Percentiles rank a stretch among this genome's conserved stretches.
Evolutionary conservation across 208 protist species (phyloP).

Genomic region (Blastocrithidia nonstop): DNA sequence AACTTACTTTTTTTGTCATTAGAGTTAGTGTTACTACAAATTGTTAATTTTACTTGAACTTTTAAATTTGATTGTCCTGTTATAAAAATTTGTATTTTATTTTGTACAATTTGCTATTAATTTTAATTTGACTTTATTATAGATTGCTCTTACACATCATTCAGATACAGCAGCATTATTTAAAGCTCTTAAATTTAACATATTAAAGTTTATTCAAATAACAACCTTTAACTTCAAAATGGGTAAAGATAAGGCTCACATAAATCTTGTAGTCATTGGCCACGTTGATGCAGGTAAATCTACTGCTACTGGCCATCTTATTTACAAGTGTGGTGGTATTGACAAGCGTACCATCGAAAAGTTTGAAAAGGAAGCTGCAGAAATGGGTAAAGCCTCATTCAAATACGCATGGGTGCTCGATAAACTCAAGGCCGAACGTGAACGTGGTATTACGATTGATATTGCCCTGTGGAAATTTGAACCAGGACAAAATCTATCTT

Average conservation of each 20-base stretch:
- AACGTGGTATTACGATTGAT: slow-evolving; percentile 89
- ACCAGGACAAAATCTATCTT: too few species aligned
- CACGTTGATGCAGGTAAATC: slow-evolving; percentile 57
- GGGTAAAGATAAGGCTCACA: slow-evolving; percentile 49
- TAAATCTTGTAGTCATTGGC: slow-evolving; percentile 20
- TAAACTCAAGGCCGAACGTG: slow-evolving; percentile 85
- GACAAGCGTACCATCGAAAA: slow-evolving; percentile 81
- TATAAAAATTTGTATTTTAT: background rate
- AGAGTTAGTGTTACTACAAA: too few species aligned
- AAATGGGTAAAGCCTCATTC: slow-evolving; percentile 86
- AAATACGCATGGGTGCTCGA: slow-evolving; percentile 90
- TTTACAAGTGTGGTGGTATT: slow-evolving; percentile 85
- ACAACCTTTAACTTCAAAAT: slow-evolving; percentile 6
- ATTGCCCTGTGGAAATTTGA: too few species aligned
- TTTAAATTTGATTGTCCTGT: background rate
- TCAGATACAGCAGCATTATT: background rate
- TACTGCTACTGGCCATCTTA: slow-evolving; percentile 81
- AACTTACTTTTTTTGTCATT: too few species aligned
- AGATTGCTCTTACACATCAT: too few species aligned
- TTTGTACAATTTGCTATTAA: background rate
- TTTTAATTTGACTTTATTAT: too few species aligned
- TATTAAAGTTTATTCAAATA: background rate
- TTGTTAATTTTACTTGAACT: too few species aligned
- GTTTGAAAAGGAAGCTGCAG: slow-evolving; percentile 83
- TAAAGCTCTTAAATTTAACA: background rate